Percentiles rank a stretch among this genome's conserved stretches.
Evolutionary conservation across 805 yeast species (phyloP).

Genomic region (Cyberlindnera misumaiensis): DNA sequence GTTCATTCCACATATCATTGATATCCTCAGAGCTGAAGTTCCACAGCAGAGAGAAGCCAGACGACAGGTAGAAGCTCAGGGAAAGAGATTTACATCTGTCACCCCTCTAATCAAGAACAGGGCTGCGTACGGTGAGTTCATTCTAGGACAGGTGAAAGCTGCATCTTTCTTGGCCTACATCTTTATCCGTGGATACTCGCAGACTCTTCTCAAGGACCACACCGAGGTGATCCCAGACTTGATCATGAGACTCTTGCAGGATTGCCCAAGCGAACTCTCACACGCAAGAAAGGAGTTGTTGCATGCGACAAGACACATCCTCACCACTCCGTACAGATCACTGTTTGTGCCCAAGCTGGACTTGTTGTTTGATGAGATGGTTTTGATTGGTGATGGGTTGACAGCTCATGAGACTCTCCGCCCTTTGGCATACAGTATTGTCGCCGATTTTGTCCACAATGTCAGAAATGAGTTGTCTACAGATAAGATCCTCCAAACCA

Average conservation of each 20-base stretch:
- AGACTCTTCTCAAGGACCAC: conserved; percentile 48
- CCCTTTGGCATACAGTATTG: conserved; percentile 90
- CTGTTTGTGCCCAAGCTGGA: conserved; percentile 84
- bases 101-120: conserved; percentile 72
- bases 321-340: conserved; percentile 79
- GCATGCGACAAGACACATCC: conserved; percentile 92
- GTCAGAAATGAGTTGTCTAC: conserved; percentile 79
- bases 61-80: conserved; percentile 45
- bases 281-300: conserved; percentile 87
- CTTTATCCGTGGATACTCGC: conserved; percentile 76
- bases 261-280: conserved; percentile 90
- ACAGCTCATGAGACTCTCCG: conserved; percentile 86
- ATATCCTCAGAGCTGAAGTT: conserved; percentile 69
- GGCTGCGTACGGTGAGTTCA: conserved; percentile 77
- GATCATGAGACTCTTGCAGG: conserved; percentile 79
- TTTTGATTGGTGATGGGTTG: conserved; percentile 86
- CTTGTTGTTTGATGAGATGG: conserved; percentile 75
- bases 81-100: conserved; percentile 59
- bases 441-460: conserved; percentile 92
- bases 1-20: conserved; percentile 78
- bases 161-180: conserved; percentile 93
- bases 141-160: conserved; percentile 91
- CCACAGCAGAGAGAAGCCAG: conserved; percentile 71
- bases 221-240: conserved; percentile 75
- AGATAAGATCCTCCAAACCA: conserved; percentile 82